Base-by-base conservation (phyloP, 2,329 filamentous ascomycete species). In the Endothia cerciana region DNA sequence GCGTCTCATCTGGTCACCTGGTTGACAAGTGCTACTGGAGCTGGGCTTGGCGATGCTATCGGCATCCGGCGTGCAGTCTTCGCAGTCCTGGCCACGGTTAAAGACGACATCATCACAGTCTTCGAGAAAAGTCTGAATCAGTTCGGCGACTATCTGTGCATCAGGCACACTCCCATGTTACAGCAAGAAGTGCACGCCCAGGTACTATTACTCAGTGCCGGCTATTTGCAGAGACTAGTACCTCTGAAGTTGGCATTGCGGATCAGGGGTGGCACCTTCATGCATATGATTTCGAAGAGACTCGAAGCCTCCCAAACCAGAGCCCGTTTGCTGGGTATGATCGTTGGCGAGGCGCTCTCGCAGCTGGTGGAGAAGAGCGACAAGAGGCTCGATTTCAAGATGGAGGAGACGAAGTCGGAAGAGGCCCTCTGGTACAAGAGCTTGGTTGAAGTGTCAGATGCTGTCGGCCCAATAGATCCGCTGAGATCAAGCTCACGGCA, bases 171-270 rank as follows among this genome's bases (percentile, higher is more conserved):
- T 0, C 89, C 94, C 5, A 86, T 91, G n/a, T 74, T 95, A 47
- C 91, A 94, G 73, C 95, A 99, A 83, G 92, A 98, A 84, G 93
- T 89, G 33, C 90, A 94, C 73, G 86, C 91, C 1, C 92, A 98
- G 77, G 84, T 91, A 7, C 79, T 97, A 2, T 85, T 97, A 0
- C 81, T 98, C 3, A 83, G 87, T 56, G 90, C 92, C 15, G 92
- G 93, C 11, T 93, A 93, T 73, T 81, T 97, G 0, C 83, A 91
- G 68, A 86, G 91, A 56, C 78, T 84, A 19, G 82, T 87, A 2
- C 87, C 89, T 0, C 82, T 90, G 71, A 89, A 89, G 68, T 77
- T 97, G 0, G 84, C 85, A 3, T 83, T 91, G 67, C 80, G 93
- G 40, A 84, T 92, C 62, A 88, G 91, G 62, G 92, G 92, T 1